phyloP scores from a whole-genome alignment of 2,329 filamentous ascomycete genomes.

The Fusarium sp. region DNA sequence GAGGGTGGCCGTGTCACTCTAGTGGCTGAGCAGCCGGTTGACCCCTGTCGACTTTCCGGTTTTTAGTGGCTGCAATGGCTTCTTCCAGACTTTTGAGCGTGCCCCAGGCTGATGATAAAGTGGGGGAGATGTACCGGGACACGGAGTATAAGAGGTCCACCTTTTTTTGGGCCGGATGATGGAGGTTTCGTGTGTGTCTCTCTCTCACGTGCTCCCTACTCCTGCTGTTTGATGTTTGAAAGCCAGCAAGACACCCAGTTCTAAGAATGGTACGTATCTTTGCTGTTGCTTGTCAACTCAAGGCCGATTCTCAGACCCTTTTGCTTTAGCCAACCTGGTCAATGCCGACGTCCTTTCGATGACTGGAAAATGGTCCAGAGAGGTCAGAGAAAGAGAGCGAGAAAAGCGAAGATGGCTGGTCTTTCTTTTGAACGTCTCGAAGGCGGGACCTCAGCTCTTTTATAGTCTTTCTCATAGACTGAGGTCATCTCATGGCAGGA shows the following conservation, averaged over 20 bases:
- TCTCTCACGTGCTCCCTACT: conserved; percentile 23
- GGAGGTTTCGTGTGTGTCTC: not conserved
- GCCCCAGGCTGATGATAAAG: not conserved
- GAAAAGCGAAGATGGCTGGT: conserved; percentile 27
- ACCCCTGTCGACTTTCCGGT: conserved; percentile 19
- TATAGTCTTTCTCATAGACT: conserved; percentile 39
- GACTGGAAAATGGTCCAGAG: conserved; percentile 31
- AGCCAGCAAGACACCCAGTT: not conserved
- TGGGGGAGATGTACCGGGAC: not conserved
- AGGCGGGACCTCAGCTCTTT: conserved; percentile 39
- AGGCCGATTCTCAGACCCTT: conserved; percentile 30
- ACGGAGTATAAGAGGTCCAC: conserved; percentile 6
- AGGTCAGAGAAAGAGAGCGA: conserved; percentile 15
- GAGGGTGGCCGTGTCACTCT: conserved; percentile 36
- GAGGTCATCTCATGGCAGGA: conserved; percentile 31
- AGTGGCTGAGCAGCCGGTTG: conserved; percentile 24
- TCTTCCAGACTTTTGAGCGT: conserved; percentile 3
- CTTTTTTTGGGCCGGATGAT: conserved; percentile 4
- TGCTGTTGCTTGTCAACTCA: conserved; percentile 30
- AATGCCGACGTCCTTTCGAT: conserved; percentile 34
- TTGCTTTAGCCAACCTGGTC: conserved; percentile 37
- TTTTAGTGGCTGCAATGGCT: conserved; percentile 29
- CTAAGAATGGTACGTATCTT: conserved; percentile 34
- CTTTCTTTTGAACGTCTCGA: conserved; percentile 21
- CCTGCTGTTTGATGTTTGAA: conserved; percentile 23